Percentiles rank a stretch among this genome's conserved stretches.
Evolutionary conservation across 495 filamentous ascomycete genomes (phyloP).

Genomic region (Neurospora sp.): DNA sequence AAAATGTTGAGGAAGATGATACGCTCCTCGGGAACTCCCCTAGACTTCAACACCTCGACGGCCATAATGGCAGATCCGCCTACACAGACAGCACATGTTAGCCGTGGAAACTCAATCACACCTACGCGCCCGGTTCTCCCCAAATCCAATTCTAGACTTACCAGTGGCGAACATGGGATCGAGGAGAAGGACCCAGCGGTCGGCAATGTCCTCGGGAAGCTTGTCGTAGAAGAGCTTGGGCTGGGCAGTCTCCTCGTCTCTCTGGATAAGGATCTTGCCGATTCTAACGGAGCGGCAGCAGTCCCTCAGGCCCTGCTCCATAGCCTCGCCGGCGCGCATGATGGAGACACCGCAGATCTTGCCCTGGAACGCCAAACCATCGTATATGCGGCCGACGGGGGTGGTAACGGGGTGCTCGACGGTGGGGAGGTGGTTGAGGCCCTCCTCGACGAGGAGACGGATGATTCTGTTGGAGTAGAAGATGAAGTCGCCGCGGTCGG

Average conservation of each 20-base stretch:
- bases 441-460: slow-evolving; percentile 93
- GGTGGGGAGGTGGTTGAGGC: slow-evolving; percentile 90
- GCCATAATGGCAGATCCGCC: slow-evolving; percentile 95
- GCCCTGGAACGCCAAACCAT: slow-evolving; percentile 88
- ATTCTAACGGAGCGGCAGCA: slow-evolving; percentile 95
- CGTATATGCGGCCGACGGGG: slow-evolving; percentile 78
- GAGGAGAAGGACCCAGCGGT: slow-evolving; percentile 87
- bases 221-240: slow-evolving; percentile 96
- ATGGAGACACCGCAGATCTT: slow-evolving; percentile 98
- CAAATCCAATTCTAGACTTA: slow-evolving; percentile 26
- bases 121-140: background rate
- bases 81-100: slow-evolving; percentile 21
- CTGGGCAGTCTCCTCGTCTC: slow-evolving; percentile 87
- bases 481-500: slow-evolving; percentile 88
- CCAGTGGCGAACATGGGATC: slow-evolving; percentile 99
- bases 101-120: background rate
- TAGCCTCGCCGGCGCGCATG: slow-evolving; percentile 95
- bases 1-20: slow-evolving; percentile 96
- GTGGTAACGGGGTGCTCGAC: slow-evolving; percentile 80
- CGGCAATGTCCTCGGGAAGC: slow-evolving; percentile 82
- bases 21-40: slow-evolving; percentile 86
- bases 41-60: slow-evolving; percentile 77
- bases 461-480: slow-evolving; percentile 99
- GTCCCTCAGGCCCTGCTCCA: slow-evolving; percentile 94
- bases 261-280: slow-evolving; percentile 94